Percentiles rank a stretch among this genome's conserved stretches.
Conservation (phyloP, 345 rosid genomes). For the Pistacia integerrima region DNA sequence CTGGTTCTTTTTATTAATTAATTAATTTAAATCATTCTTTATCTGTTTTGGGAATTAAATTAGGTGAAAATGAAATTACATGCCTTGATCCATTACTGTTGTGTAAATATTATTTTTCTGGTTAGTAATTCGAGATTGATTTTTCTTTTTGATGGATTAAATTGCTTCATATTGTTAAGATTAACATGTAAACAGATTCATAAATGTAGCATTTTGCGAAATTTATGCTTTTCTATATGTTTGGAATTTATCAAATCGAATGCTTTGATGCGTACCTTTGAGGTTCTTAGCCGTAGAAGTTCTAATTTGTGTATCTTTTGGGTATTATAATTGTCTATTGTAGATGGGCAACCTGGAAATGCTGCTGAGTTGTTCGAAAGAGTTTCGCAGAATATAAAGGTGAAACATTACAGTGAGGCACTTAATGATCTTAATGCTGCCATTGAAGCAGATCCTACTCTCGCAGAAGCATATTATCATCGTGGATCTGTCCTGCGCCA, state of each 20-base stretch:
- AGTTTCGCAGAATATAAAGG: conserved; percentile 77
- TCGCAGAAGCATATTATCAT: conserved; percentile 81
- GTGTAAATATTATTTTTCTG: neutral
- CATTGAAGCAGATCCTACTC: conserved; percentile 83
- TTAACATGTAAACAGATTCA: conserved; percentile 4
- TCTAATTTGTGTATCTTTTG: neutral
- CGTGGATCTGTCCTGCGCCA: conserved; percentile 86
- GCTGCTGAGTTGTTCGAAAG: conserved; percentile 75
- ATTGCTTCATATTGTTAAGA: neutral
- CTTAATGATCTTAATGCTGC: conserved; percentile 92
- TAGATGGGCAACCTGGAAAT: conserved; percentile 67
- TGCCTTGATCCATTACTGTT: conserved; percentile 6
- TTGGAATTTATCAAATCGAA: neutral
- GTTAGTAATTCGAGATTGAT: neutral
- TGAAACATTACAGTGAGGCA: conserved; percentile 83
- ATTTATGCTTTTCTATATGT: neutral
- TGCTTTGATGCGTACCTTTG: neutral
- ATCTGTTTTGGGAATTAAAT: neutral
- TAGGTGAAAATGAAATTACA: neutral
- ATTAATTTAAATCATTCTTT: neutral
- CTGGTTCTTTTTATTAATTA: neutral
- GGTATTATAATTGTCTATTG: conserved; percentile 6
- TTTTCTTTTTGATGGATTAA: neutral
- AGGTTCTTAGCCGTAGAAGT: neutral
- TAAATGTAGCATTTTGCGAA: neutral